Conservation (phyloP, 495 filamentous ascomycete species). For the Trichoderma gamsii region DNA sequence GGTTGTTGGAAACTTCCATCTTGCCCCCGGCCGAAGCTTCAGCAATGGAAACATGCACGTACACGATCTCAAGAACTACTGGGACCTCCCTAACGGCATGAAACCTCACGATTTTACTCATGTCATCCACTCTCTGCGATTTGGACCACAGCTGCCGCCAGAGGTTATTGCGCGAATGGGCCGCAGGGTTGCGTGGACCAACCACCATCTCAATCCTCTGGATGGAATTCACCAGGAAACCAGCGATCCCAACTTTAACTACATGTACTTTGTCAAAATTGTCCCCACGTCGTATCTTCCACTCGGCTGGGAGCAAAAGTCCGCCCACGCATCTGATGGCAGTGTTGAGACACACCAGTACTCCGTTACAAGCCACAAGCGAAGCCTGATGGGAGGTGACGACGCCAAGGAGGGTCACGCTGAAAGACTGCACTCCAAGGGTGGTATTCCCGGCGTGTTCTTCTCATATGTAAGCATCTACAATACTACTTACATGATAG, state of each 20-base stretch:
- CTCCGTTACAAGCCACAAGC: slow-evolving; percentile 89
- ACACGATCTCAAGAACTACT: slow-evolving; percentile 92
- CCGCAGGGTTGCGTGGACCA: slow-evolving; percentile 64
- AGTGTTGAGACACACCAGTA: slow-evolving; percentile 98
- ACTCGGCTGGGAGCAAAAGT: slow-evolving; percentile 60
- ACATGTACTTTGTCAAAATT: slow-evolving; percentile 99
- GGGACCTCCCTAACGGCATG: slow-evolving; percentile 53
- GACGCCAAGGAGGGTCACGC: slow-evolving; percentile 81
- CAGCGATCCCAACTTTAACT: slow-evolving; percentile 80
- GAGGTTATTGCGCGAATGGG: slow-evolving; percentile 58
- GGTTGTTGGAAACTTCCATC: slow-evolving; percentile 97
- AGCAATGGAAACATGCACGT: slow-evolving; percentile 93
- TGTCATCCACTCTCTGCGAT: slow-evolving; percentile 81
- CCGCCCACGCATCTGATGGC: slow-evolving; percentile 46
- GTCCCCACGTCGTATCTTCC: slow-evolving; percentile 92
- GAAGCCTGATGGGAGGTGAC: slow-evolving; percentile 72
- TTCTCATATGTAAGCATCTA: slow-evolving; percentile 76
- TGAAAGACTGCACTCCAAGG: slow-evolving; percentile 79
- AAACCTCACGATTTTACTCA: slow-evolving; percentile 81
- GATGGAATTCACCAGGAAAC: slow-evolving; percentile 74
- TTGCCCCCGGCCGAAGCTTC: slow-evolving; percentile 91
- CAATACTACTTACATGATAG: neutral
- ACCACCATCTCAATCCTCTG: slow-evolving; percentile 88
- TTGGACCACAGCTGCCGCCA: slow-evolving; percentile 86
- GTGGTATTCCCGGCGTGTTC: slow-evolving; percentile 95